phyloP scores from a whole-genome alignment of 1,139 yeast species.

The Blastobotrys proliferans region DNA sequence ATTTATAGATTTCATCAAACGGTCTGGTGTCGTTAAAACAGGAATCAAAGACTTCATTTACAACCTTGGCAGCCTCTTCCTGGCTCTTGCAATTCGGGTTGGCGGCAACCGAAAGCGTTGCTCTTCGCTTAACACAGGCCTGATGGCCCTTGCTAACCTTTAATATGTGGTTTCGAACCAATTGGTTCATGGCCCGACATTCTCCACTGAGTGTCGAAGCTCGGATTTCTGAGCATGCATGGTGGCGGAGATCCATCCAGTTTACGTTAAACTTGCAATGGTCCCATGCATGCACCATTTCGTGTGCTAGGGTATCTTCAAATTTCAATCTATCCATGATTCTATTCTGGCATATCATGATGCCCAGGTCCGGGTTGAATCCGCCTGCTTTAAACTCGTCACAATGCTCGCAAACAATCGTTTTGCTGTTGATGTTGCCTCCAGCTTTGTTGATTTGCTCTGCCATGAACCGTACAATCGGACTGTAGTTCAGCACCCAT shows the following conservation, averaged over 20 bases:
- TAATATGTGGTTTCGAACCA: slow-evolving; percentile 48
- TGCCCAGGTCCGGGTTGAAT: slow-evolving; percentile 84
- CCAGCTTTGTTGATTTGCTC: slow-evolving; percentile 75
- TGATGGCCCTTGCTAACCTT: slow-evolving; percentile 81
- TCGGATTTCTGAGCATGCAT: slow-evolving; percentile 94
- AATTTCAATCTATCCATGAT: slow-evolving; percentile 73
- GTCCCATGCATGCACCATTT: slow-evolving; percentile 90
- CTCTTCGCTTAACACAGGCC: slow-evolving; percentile 83
- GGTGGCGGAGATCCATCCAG: slow-evolving; percentile 80
- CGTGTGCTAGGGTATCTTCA: slow-evolving; percentile 91
- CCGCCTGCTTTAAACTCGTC: slow-evolving; percentile 90
- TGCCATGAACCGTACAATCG: slow-evolving; percentile 82
- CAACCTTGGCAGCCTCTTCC: slow-evolving; percentile 74
- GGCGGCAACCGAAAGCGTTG: slow-evolving; percentile 74
- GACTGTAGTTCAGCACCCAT: slow-evolving; percentile 71
- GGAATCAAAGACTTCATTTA: slow-evolving; percentile 84
- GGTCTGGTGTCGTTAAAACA: slow-evolving; percentile 96
- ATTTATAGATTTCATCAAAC: slow-evolving; percentile 82
- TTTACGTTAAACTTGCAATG: slow-evolving; percentile 82
- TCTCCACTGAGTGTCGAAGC: slow-evolving; percentile 94
- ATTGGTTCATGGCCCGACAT: slow-evolving; percentile 85
- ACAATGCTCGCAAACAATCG: slow-evolving; percentile 79
- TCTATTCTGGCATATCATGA: slow-evolving; percentile 81
- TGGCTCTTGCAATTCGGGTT: slow-evolving; percentile 75
- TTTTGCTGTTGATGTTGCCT: slow-evolving; percentile 44